phyloP scores from a whole-genome alignment of 2,329 filamentous ascomycete species.

The Talaromyces sp. region DNA sequence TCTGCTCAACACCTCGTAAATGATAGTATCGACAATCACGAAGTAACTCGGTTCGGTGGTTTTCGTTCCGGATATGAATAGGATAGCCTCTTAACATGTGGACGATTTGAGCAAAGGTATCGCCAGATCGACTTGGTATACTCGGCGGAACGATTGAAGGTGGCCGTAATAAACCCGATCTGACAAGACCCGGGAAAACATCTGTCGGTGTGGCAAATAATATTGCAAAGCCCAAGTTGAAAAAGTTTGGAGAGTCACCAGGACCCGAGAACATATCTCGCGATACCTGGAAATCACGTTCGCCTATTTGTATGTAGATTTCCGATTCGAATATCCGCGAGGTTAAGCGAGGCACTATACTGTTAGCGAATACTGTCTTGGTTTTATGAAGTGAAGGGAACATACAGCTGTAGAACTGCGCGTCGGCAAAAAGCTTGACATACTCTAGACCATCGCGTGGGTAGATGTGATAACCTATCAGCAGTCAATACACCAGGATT shows the following conservation, averaged over 20 bases:
- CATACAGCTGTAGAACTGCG: slow-evolving; percentile 85
- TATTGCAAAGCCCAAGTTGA: slow-evolving; percentile 81
- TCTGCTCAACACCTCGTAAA: slow-evolving; percentile 85
- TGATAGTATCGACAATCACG: slow-evolving; percentile 90
- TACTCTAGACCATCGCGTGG: slow-evolving; percentile 82
- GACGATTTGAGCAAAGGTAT: slow-evolving; percentile 77
- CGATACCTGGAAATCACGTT: slow-evolving; percentile 82
- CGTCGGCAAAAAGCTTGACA: slow-evolving; percentile 87
- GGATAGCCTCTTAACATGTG: slow-evolving; percentile 81
- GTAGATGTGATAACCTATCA: slow-evolving; percentile 71
- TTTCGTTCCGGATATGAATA: slow-evolving; percentile 68
- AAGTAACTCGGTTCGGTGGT: slow-evolving; percentile 71
- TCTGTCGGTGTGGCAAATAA: slow-evolving; percentile 79
- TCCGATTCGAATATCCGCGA: slow-evolving; percentile 87
- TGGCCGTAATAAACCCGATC: slow-evolving; percentile 73
- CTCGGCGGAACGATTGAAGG: slow-evolving; percentile 79
- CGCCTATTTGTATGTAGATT: slow-evolving; percentile 88
- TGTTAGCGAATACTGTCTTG: neutral
- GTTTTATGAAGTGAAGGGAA: slow-evolving; percentile 8
- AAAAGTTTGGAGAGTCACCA: slow-evolving; percentile 93
- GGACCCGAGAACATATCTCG: slow-evolving; percentile 80
- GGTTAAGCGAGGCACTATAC: slow-evolving; percentile 74
- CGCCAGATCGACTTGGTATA: slow-evolving; percentile 75
- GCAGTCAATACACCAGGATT: neutral
- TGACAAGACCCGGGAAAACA: slow-evolving; percentile 79